Percentiles rank a stretch among this genome's conserved stretches.
phyloP scores from a whole-genome alignment of 1,284 basidiomycete genomes.

The Bondarzewia mesenterica region DNA sequence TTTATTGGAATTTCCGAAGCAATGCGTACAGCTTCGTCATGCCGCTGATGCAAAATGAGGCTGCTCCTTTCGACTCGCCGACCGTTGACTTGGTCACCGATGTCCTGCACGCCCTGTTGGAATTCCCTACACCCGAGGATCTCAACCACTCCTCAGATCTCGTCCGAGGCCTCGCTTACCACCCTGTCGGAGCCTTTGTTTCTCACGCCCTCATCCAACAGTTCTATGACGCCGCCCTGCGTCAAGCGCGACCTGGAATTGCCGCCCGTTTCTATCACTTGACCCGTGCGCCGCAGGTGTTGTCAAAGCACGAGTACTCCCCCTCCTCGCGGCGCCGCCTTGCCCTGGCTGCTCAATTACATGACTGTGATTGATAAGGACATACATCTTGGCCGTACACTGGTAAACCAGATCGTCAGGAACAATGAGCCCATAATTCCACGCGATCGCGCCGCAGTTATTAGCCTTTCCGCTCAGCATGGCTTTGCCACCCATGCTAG shows the following conservation, averaged over 20 bases:
- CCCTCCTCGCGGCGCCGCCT: conserved; percentile 33
- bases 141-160: conserved; percentile 10
- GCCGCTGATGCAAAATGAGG: conserved; percentile 1
- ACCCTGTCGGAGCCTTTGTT: conserved; percentile 8
- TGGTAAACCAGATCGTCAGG: conserved; percentile 41
- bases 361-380: conserved; percentile 31
- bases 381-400: conserved; percentile 28
- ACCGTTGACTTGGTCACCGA: conserved; percentile 8
- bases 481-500: conserved; percentile 42
- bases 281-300: conserved; percentile 26
- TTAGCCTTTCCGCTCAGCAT: conserved; percentile 34
- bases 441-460: conserved; percentile 37
- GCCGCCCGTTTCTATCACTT: conserved; percentile 21
- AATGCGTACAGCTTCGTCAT: conserved; percentile 7
- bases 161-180: conserved; percentile 9
- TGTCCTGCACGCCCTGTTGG: conserved; percentile 13
- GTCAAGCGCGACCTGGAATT: conserved; percentile 8
- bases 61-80: neutral
- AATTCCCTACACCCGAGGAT: conserved; percentile 12
- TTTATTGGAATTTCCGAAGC: conserved; percentile 12
- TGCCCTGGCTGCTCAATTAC: conserved; percentile 44
- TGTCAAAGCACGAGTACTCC: conserved; percentile 32
- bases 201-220: conserved; percentile 14
- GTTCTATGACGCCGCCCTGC: conserved; percentile 20
- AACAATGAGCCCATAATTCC: conserved; percentile 30